Percentiles rank a stretch among this genome's conserved stretches.
Conservation (phyloP, 2,329 filamentous ascomycete species). For the Venturia carpophila region DNA sequence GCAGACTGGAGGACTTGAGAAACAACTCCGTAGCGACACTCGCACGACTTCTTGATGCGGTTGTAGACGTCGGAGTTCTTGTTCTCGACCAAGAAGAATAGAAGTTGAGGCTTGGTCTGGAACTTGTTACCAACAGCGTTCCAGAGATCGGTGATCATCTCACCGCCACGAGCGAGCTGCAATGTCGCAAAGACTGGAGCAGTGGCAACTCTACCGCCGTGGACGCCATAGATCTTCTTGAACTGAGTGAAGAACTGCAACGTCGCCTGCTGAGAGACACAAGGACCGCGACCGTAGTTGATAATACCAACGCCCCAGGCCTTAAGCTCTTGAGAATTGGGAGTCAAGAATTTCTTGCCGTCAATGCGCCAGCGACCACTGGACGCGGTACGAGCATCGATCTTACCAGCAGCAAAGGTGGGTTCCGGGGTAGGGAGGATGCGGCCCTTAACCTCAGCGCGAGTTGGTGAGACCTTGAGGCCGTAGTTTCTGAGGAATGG, state of each 20-base stretch:
- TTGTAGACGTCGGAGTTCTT: constrained; percentile 68
- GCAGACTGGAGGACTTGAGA: constrained; percentile 71
- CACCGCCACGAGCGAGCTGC: constrained; percentile 34
- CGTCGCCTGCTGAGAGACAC: not conserved
- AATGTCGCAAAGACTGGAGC: constrained; percentile 35
- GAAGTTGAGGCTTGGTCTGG: constrained; percentile 58
- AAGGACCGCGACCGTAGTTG: constrained; percentile 36
- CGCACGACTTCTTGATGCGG: constrained; percentile 79
- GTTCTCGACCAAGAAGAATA: constrained; percentile 69
- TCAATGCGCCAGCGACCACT: constrained; percentile 81
- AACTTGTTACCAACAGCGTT: constrained; percentile 39
- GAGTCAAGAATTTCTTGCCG: constrained; percentile 64
- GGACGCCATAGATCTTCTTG: constrained; percentile 49
- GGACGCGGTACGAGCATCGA: constrained; percentile 33
- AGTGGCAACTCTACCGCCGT: constrained; percentile 51
- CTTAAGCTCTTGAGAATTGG: constrained; percentile 55
- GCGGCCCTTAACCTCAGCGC: constrained; percentile 58
- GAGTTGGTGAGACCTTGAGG: constrained; percentile 56
- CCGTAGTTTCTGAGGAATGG: constrained; percentile 65
- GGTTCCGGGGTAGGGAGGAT: constrained; percentile 65
- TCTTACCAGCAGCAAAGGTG: constrained; percentile 45
- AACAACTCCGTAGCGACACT: constrained; percentile 75
- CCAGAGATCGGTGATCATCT: constrained; percentile 50
- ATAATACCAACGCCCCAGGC: constrained; percentile 71
- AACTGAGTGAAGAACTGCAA: constrained; percentile 40